A percentile compares a stretch with the other conserved stretches of the same genome.
Conservation (phyloP, 2,329 filamentous ascomycete genomes). For the Allantophomopsis cytisporea region DNA sequence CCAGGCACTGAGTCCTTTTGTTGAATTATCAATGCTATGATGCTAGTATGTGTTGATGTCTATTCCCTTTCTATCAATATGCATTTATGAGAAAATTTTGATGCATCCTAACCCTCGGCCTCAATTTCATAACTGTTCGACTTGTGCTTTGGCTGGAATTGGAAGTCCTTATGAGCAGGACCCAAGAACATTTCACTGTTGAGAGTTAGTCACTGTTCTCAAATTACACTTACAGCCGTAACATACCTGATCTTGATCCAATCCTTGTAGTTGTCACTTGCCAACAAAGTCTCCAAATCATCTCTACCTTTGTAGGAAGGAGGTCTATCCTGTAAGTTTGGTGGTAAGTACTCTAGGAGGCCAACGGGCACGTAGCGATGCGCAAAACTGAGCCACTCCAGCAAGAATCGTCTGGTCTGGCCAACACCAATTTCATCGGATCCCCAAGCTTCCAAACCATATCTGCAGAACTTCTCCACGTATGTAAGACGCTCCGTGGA, state of each 20-base stretch:
- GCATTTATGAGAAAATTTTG: too few species aligned
- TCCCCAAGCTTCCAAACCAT: conserved; percentile 89
- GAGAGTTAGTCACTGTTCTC: neutral
- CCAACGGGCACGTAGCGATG: conserved; percentile 87
- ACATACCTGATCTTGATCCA: conserved; percentile 97
- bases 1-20: too few species aligned
- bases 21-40: too few species aligned
- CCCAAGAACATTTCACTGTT: conserved; percentile 93
- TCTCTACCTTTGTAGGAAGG: conserved; percentile 73
- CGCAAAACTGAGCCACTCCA: conserved; percentile 92
- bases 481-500: conserved; percentile 74
- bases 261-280: conserved; percentile 84
- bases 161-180: conserved; percentile 77
- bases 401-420: conserved; percentile 78
- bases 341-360: conserved; percentile 76
- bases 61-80: too few species aligned
- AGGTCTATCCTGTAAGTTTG: conserved; percentile 77
- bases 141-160: conserved; percentile 96
- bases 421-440: conserved; percentile 90
- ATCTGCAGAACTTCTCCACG: conserved; percentile 79
- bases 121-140: conserved; percentile 81
- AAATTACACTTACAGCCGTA: conserved; percentile 1
- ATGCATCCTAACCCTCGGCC: conserved; percentile 42
- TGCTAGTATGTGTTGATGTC: too few species aligned
- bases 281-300: conserved; percentile 87